Evolutionary conservation across 176 grass and related monocot species (phyloP).

Genomic region (barley (Hordeum vulgare)): DNA sequence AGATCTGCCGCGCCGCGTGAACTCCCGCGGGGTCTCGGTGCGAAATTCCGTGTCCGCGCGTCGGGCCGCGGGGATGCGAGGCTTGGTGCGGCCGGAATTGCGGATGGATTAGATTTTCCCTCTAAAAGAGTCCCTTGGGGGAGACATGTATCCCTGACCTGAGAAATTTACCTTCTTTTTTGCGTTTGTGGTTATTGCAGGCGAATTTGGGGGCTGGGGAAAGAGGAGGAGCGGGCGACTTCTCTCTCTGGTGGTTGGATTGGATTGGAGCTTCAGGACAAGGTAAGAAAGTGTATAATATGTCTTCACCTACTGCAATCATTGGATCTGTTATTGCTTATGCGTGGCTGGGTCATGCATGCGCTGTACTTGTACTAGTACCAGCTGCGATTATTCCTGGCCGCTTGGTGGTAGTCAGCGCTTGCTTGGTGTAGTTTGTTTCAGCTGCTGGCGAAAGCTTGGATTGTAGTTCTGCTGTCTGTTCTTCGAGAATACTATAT

Average conservation of each 20-base stretch:
- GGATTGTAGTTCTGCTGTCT: background rate
- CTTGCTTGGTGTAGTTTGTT: background rate
- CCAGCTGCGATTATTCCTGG: background rate
- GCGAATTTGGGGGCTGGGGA: background rate
- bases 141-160: background rate
- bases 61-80: background rate
- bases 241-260: background rate
- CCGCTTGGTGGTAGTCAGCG: background rate
- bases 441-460: background rate
- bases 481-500: no score
- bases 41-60: background rate
- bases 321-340: background rate
- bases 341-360: background rate
- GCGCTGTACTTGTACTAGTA: background rate
- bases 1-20: background rate
- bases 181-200: background rate
- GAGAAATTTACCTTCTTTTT: background rate
- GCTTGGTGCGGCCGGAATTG: background rate
- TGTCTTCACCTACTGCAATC: background rate
- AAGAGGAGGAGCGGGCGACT: background rate
- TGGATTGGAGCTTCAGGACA: background rate
- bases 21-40: no score
- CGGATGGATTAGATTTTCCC: background rate
- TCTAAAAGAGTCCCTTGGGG: background rate
- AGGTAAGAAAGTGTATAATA: background rate